phyloP scores from a whole-genome alignment of 78 protist genomes.

The Dictyostelium capitatum region DNA sequence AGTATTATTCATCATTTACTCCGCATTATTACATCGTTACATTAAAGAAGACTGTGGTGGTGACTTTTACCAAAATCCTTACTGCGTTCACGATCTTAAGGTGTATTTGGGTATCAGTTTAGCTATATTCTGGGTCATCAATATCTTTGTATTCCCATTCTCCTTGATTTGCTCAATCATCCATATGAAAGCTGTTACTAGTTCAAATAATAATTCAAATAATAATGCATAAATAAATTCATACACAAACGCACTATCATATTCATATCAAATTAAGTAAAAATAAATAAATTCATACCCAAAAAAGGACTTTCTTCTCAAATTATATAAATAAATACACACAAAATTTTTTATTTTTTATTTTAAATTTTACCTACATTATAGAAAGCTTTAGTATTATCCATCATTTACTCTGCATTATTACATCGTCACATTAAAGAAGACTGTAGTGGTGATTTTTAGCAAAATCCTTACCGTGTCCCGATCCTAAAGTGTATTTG shows the following conservation, averaged over 20 bases:
- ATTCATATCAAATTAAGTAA: no score
- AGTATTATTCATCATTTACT: constrained; percentile 37
- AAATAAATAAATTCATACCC: no score
- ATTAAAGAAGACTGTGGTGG: constrained; percentile 45
- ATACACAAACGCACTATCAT: no score
- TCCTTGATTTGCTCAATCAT: neutral
- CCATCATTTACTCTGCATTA: constrained; percentile 42
- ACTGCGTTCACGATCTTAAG: constrained; percentile 23
- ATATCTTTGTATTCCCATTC: constrained; percentile 18
- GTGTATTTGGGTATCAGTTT: constrained; percentile 26
- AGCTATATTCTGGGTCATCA: constrained; percentile 47
- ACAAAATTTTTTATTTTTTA: no score
- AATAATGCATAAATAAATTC: no score
- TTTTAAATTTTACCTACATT: no score
- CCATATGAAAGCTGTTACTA: neutral
- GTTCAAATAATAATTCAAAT: no score
- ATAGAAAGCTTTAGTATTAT: constrained; percentile 40
- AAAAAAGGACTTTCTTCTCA: no score
- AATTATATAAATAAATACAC: no score
- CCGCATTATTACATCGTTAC: constrained; percentile 27
- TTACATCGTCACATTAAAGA: constrained; percentile 18
- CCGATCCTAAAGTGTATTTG: constrained; percentile 26
- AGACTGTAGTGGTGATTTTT: constrained; percentile 24
- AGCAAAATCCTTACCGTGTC: neutral
- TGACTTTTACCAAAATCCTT: neutral